Percentiles rank a stretch among this genome's conserved stretches.
These are phyloP conservation scores for Ophiostoma triangulosporum DNA, from an alignment of 2,329 filamentous ascomycete genomes.

Conservation along the genomic window DNA sequence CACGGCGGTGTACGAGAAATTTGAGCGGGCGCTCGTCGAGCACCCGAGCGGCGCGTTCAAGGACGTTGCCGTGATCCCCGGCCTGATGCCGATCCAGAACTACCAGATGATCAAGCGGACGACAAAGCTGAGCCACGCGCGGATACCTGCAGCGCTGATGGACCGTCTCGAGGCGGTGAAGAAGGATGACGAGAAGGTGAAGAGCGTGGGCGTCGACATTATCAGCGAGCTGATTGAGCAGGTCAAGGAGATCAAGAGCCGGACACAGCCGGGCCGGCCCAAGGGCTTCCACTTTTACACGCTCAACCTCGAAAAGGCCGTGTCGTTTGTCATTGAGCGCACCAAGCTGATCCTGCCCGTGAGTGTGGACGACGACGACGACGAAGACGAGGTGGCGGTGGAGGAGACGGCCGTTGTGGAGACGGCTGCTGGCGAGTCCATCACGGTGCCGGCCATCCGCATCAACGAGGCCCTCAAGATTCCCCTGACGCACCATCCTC, in stretches of 20 bases:
- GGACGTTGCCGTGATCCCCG: constrained; percentile 79
- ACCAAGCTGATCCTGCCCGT: constrained; percentile 62
- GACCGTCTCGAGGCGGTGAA: constrained; percentile 58
- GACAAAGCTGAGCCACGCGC: constrained; percentile 86
- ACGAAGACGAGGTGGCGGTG: too few species aligned
- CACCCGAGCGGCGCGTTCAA: constrained; percentile 80
- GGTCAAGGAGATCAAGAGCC: constrained; percentile 50
- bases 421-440: constrained; percentile 30
- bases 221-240: constrained; percentile 71
- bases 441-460: constrained; percentile 35
- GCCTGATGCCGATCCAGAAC: constrained; percentile 94
- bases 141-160: constrained; percentile 58
- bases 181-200: constrained; percentile 69
- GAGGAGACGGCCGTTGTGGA: constrained; percentile 21
- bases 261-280: constrained; percentile 35
- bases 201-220: constrained; percentile 68
- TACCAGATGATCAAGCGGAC: constrained; percentile 92
- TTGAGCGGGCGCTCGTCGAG: constrained; percentile 61
- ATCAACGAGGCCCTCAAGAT: constrained; percentile 35
- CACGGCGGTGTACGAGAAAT: constrained; percentile 64
- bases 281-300: constrained; percentile 96
- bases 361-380: constrained; percentile 27
- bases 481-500: constrained; percentile 24
- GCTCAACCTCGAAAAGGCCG: constrained; percentile 87
- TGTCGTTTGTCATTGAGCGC: constrained; percentile 81